Evolutionary conservation across 148 eudicot genomes (phyloP), one percentile per base, ranked within the genome.

Genomic region (Nepenthes gracilis): DNA sequence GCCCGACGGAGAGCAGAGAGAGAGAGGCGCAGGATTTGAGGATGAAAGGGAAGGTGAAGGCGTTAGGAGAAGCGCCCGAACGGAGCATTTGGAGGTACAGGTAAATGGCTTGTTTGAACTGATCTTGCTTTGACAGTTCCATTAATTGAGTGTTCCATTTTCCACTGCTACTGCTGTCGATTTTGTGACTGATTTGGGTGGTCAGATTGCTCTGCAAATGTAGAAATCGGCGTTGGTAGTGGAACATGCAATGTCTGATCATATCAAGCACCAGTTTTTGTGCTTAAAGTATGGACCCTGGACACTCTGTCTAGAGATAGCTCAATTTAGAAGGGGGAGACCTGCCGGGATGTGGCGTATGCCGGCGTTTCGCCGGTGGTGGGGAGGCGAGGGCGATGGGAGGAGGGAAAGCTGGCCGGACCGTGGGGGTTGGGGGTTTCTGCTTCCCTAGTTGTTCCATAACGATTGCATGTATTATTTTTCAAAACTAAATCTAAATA

Each of bases 11-110:
- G 15, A 74, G 78, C n/a, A 77, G 77, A 33, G 74, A 80, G 54
- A 85, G 75, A 43, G 75, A 64, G 57, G 91, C 85, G 60, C 77
- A 75, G 43, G 88, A 83, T 68, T 85, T 88, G 74, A 88, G 78
- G 60, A 76, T 65, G 73, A 82, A 77, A 12, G 96, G 92, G 77
- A 80, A 81, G 13, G 91, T 82, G 78, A 81, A 85, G 61, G 88
- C 78, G 65, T 75, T 69, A 1, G 90, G 85, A 35, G 80, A 63
- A 45, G 71, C 67, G 54, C 77, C 75, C 3, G 75, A 76, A 50
- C 71, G 75, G 58, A 87, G 85, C 85, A 84, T 74, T 64, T 73
- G 78, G 61, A 80, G 80, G 77, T 79, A 84, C 67, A 87, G 79
- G 47, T 38, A 40, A 65, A 84, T 77, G 54, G 72, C 76, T 57